Conservation (phyloP, 2,329 filamentous ascomycete species). For the Trichoderma atroviride region DNA sequence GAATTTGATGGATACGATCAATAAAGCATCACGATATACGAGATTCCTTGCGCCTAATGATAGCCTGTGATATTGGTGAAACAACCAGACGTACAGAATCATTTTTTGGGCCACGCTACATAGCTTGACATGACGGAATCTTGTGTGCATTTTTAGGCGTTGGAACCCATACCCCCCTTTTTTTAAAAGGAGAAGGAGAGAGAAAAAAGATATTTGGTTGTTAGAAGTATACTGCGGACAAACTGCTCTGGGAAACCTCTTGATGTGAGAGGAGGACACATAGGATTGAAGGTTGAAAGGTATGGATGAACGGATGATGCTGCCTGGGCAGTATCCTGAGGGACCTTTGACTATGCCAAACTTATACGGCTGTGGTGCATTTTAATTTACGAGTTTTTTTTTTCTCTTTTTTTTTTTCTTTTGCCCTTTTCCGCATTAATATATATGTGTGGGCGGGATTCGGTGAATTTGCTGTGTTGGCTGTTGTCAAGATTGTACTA, state of each 20-base stretch:
- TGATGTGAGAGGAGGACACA: slow-evolving; percentile 16
- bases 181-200: background rate
- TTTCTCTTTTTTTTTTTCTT: background rate
- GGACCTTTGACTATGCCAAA: slow-evolving; percentile 12
- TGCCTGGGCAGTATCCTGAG: slow-evolving; percentile 1
- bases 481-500: background rate
- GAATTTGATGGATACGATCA: slow-evolving; percentile 12
- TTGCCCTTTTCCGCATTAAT: background rate
- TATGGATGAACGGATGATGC: slow-evolving; percentile 14
- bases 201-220: slow-evolving; percentile 26
- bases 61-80: slow-evolving; percentile 24
- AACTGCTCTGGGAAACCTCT: slow-evolving; percentile 19
- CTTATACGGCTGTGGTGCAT: background rate
- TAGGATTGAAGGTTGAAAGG: slow-evolving; percentile 22
- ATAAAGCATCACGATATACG: slow-evolving; percentile 13
- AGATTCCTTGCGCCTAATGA: slow-evolving; percentile 14
- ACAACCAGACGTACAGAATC: background rate
- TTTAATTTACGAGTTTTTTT: background rate
- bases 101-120: background rate
- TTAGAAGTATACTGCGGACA: slow-evolving; percentile 26
- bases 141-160: slow-evolving; percentile 41
- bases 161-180: slow-evolving; percentile 39
- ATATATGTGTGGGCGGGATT: background rate
- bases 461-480: background rate
- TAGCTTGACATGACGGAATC: slow-evolving; percentile 16